These are phyloP conservation scores for Sordariomycetes sp. DNA, from an alignment of 2,329 filamentous ascomycete species.

Conservation along the genomic window DNA sequence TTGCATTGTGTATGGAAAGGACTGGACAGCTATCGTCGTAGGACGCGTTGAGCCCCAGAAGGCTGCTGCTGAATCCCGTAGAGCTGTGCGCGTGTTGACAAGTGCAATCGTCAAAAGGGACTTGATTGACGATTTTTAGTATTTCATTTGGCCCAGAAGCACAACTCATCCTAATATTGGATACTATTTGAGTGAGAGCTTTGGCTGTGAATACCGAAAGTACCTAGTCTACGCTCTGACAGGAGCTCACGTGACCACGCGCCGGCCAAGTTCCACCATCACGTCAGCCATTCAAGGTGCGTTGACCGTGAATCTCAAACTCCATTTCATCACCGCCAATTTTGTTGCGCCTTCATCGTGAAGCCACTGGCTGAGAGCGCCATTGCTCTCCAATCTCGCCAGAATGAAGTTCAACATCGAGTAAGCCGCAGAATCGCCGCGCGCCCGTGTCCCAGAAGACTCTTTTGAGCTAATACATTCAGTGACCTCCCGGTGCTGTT, in stretches of 20 bases:
- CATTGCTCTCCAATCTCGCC: slow-evolving; percentile 7
- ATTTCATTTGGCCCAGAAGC: not conserved
- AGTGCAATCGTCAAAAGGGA: not conserved
- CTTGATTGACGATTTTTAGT: not conserved
- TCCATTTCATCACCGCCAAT: not conserved
- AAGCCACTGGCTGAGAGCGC: slow-evolving; percentile 1
- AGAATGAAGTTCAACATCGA: slow-evolving; percentile 45
- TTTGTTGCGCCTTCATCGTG: slow-evolving; percentile 1
- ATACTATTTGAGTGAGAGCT: not conserved
- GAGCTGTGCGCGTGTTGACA: not conserved
- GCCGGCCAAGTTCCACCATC: not conserved
- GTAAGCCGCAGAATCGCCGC: too few relatives aligned
- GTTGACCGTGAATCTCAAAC: slow-evolving; percentile 1
- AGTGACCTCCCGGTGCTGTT: slow-evolving; percentile 50
- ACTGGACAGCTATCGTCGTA: too few relatives aligned
- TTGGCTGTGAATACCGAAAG: not conserved
- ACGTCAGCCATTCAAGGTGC: not conserved
- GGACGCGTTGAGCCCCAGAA: too few relatives aligned
- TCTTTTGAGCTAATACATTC: not conserved
- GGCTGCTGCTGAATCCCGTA: not conserved
- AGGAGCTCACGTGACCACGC: not conserved
- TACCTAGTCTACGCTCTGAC: not conserved
- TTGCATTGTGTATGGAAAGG: too few relatives aligned
- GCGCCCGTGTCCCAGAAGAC: too few relatives aligned
- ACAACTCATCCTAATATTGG: too few relatives aligned